A percentile compares a stretch with the other conserved stretches of the same genome.
phyloP scores from a whole-genome alignment of 805 yeast species.

The Lachancea waltii region DNA sequence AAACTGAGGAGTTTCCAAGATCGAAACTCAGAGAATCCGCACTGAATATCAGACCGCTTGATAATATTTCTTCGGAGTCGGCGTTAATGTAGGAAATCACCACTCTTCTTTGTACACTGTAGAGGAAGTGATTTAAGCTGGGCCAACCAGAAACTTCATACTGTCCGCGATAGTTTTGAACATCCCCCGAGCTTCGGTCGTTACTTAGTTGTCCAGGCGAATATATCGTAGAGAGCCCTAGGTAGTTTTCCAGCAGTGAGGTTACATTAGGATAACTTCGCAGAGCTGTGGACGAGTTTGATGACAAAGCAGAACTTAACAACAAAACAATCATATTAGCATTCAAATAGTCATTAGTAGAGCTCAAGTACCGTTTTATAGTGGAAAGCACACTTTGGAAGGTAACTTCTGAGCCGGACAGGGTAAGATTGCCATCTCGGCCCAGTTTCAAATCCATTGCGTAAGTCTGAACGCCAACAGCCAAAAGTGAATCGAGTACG shows the following conservation, averaged over 20 bases:
- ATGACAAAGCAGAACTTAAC: constrained; percentile 26
- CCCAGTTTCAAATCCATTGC: constrained; percentile 53
- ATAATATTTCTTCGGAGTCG: constrained; percentile 20
- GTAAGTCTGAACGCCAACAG: constrained; percentile 42
- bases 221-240: constrained; percentile 24
- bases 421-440: constrained; percentile 32
- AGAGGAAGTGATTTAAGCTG: constrained; percentile 32
- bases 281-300: constrained; percentile 5
- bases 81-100: constrained; percentile 26
- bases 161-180: constrained; percentile 15
- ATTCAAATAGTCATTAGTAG: constrained; percentile 41
- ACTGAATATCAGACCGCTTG: constrained; percentile 30
- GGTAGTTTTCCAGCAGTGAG: constrained; percentile 14
- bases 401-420: constrained; percentile 16
- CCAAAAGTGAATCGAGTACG: constrained; percentile 31
- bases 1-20: constrained; percentile 16
- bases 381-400: constrained; percentile 25
- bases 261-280: constrained; percentile 17
- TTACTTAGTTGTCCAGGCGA: constrained; percentile 22
- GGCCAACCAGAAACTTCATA: constrained; percentile 31
- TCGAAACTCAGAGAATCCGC: constrained; percentile 20
- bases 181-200: constrained; percentile 18
- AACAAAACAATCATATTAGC: constrained; percentile 40
- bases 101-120: constrained; percentile 31
- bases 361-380: constrained; percentile 32